Evolutionary conservation across 352 stramenopile species (phyloP), one percentile per base, ranked within the genome.

Genomic region (Blastocystis sp.): DNA sequence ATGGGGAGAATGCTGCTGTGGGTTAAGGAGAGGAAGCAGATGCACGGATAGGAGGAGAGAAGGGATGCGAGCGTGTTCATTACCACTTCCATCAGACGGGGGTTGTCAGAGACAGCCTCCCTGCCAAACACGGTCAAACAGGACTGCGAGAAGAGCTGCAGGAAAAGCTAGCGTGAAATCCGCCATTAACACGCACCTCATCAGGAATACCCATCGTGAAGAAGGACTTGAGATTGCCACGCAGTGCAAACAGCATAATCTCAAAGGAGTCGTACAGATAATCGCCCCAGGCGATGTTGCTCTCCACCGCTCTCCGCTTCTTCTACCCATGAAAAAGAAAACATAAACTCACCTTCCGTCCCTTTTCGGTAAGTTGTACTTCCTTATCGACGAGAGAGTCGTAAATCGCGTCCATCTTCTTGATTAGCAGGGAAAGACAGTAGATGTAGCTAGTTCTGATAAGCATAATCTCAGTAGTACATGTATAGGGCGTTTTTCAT

Each of bases 131-230:
- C 2, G 21, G 57, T 59, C 40, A 84, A n/a, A 69, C 74, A 68
- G 11, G 74, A 59, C 10, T 14, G 57, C 6, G n/a, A 84, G 28
- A 84, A 84, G 38, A 84, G 74, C 42, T 84, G 74, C 19, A 84
- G 74, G 34, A 84, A 84, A 54, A 84, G 65, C 74, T 84, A 54
- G 0, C 19, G 17, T 84, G 34, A 40, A 38, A 70, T 1, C 21
- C 10, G 17, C 24, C 0, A 21, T 48, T 38, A 1, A 45, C 2
- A n/a, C 7, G 38, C 1, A 84, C 74, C 48, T 84, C 74, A 57
- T 84, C 74, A 24, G 74, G 74, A 70, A 84, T 19, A 38, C 74
- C 74, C 52, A 84, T 57, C 2, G 74, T 69, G 60, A 84, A 84
- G 57, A 84, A 84, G 38, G 10, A 48, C 14, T 64, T 62, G 3